phyloP scores from a whole-genome alignment of 176 grass and related monocot species.

The Carex pumila region DNA sequence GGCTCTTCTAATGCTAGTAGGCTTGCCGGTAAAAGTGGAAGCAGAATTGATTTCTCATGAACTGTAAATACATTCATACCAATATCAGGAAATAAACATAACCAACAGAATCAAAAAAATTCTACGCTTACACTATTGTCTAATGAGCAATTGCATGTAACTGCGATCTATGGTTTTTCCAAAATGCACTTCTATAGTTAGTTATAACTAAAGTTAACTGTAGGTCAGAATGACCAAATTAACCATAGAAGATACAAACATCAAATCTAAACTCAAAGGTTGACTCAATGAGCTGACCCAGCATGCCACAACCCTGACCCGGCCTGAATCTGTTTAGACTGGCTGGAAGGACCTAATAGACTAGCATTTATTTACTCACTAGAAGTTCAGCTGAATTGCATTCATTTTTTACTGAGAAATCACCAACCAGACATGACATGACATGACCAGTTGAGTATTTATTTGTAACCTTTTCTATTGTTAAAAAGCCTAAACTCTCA shows the following conservation, averaged over 20 bases:
- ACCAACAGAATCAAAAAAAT: background rate
- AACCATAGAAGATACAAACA: background rate
- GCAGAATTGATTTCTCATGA: conserved; percentile 97
- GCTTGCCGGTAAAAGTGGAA: conserved; percentile 88
- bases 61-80: conserved; percentile 40
- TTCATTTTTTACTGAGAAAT: background rate
- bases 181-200: background rate
- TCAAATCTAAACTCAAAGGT: background rate
- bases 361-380: background rate
- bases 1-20: conserved; percentile 72
- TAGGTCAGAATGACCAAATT: background rate
- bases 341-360: background rate
- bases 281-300: background rate
- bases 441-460: background rate
- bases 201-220: background rate
- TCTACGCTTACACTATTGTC: background rate
- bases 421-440: background rate
- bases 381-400: no score
- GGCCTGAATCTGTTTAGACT: background rate
- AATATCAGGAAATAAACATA: background rate
- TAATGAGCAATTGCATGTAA: background rate
- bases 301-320: background rate
- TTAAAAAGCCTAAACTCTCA: background rate
- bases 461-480: background rate
- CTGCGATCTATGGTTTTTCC: background rate